Conservation (phyloP, 164 flowering plant species). For the Berberis thunbergii region DNA sequence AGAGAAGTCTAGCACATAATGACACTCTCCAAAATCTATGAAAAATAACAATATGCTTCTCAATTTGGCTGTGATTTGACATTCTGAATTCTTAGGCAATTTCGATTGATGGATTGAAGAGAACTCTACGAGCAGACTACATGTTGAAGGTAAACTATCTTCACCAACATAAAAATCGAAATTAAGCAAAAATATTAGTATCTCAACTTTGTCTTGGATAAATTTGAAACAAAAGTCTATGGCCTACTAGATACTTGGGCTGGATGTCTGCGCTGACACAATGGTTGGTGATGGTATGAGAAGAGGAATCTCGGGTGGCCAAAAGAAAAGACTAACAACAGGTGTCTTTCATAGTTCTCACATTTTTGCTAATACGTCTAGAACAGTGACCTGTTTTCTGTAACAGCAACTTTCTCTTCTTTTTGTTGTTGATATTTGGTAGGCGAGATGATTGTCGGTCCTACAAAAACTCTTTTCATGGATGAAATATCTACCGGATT, state of each 20-base stretch:
- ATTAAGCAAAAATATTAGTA: too few species aligned
- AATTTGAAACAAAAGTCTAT: neutral
- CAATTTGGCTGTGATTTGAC: too few species aligned
- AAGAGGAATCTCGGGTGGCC: slow-evolving; percentile 7
- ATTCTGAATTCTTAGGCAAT: neutral
- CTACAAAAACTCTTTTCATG: slow-evolving; percentile 33
- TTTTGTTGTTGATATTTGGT: neutral
- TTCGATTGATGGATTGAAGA: neutral
- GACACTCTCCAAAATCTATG: too few species aligned
- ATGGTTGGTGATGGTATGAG: slow-evolving; percentile 7
- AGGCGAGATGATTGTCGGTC: slow-evolving; percentile 49
- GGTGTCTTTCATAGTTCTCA: neutral
- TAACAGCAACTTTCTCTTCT: too few species aligned
- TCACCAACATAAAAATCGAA: too few species aligned
- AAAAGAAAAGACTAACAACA: slow-evolving; percentile 7
- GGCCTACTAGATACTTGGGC: neutral
- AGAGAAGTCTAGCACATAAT: too few species aligned
- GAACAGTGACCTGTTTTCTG: too few species aligned
- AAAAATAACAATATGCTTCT: too few species aligned
- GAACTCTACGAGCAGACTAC: slow-evolving; percentile 4
- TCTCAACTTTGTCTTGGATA: neutral
- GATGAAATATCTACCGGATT: slow-evolving; percentile 49
- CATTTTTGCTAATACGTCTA: too few species aligned
- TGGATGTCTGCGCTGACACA: slow-evolving; percentile 5
- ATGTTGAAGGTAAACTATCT: slow-evolving; percentile 1